Evolutionary conservation across 768 basidiomycete species (phyloP).

Genomic region (Russula sp.): DNA sequence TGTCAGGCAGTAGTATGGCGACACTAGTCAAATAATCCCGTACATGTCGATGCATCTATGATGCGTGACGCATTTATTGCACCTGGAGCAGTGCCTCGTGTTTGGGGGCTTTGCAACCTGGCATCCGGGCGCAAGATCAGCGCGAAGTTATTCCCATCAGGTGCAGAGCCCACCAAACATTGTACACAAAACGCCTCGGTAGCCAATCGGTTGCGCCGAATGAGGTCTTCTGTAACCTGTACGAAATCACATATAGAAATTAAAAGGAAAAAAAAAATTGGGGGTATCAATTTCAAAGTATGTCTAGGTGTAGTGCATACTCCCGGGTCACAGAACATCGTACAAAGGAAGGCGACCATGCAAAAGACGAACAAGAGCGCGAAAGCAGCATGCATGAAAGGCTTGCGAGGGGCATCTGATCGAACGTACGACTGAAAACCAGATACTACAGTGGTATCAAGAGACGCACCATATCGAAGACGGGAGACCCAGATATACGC

Average conservation of each 20-base stretch:
- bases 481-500: conserved; percentile 7
- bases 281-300: conserved; percentile 1
- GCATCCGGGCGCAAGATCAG: neutral
- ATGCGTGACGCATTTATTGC: conserved; percentile 12
- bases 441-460: neutral
- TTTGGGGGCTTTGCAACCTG: neutral
- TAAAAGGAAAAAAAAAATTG: neutral
- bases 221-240: conserved; percentile 2
- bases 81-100: neutral
- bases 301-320: neutral
- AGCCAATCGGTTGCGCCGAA: neutral
- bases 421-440: neutral
- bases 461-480: conserved; percentile 1
- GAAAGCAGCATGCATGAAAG: neutral
- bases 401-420: neutral
- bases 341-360: neutral
- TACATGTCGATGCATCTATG: neutral
- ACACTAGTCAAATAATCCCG: neutral
- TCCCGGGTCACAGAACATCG: conserved; percentile 4
- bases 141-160: neutral
- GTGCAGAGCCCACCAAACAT: neutral
- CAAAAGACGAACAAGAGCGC: neutral
- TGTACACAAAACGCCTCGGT: neutral
- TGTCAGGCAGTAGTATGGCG: neutral
- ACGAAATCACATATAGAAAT: neutral